phyloP scores from a whole-genome alignment of 176 grass and related monocot genomes.

The Musa itinerans region DNA sequence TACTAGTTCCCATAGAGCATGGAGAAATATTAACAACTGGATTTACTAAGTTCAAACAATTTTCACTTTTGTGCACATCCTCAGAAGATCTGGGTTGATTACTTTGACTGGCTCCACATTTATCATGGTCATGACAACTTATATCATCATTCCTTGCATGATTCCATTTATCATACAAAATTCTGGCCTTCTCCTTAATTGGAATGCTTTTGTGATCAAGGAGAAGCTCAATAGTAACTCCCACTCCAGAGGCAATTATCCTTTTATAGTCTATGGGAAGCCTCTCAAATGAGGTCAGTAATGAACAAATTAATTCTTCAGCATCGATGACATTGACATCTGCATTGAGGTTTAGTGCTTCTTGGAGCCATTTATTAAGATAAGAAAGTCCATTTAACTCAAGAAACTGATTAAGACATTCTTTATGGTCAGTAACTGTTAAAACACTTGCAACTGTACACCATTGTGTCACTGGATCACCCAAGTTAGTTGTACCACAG shows the following conservation, averaged over 20 bases:
- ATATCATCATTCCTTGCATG: slow-evolving; percentile 1
- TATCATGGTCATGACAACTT: slow-evolving; percentile 7
- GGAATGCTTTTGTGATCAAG: slow-evolving; percentile 26
- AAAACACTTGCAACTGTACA: slow-evolving; percentile 29
- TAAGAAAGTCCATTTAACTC: slow-evolving; percentile 44
- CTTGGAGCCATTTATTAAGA: slow-evolving; percentile 59
- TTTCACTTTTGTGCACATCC: not conserved
- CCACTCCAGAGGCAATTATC: slow-evolving; percentile 28
- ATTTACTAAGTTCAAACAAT: not conserved
- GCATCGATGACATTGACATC: slow-evolving; percentile 13
- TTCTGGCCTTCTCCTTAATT: slow-evolving; percentile 46
- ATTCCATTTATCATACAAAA: slow-evolving; percentile 40
- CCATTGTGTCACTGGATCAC: slow-evolving; percentile 47
- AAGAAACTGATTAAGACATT: slow-evolving; percentile 53
- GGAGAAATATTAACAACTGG: not conserved
- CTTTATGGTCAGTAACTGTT: slow-evolving; percentile 32
- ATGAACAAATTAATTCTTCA: slow-evolving; percentile 32
- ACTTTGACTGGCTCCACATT: slow-evolving; percentile 1
- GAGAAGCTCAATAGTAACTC: slow-evolving; percentile 34
- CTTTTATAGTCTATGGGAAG: slow-evolving; percentile 31
- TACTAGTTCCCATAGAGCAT: slow-evolving; percentile 1
- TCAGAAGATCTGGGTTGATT: slow-evolving; percentile 11
- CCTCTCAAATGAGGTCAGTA: slow-evolving; percentile 36
- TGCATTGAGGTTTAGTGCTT: slow-evolving; percentile 31
- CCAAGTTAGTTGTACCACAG: slow-evolving; percentile 14